These are phyloP conservation scores for Flueggea neowawraea DNA, from an alignment of 441 rosid species.

Conservation along the genomic window DNA sequence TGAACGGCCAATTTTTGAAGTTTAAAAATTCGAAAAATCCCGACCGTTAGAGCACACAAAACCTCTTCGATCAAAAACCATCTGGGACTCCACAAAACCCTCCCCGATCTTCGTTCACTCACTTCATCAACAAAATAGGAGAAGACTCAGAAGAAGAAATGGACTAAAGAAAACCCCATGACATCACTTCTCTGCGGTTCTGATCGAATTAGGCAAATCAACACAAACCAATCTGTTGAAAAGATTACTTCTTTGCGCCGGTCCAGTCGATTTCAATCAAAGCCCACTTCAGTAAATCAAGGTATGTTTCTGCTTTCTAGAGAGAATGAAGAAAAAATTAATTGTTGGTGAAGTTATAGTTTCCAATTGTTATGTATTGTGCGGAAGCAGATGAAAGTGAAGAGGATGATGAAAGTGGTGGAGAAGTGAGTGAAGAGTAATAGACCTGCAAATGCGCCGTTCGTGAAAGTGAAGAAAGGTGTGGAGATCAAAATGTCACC, in stretches of 20 bases:
- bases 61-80: too few species aligned
- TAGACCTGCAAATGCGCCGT: constrained; percentile 34
- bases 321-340: not conserved
- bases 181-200: too few species aligned
- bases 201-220: constrained; percentile 16
- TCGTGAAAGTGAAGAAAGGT: constrained; percentile 11
- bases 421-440: not conserved
- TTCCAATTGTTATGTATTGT: not conserved
- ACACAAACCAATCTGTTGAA: not conserved
- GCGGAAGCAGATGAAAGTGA: constrained; percentile 12
- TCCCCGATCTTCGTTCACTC: too few species aligned
- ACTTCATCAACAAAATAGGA: too few species aligned
- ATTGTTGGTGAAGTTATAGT: too few species aligned
- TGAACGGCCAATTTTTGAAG: too few species aligned
- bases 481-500: constrained; percentile 20
- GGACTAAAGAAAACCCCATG: too few species aligned
- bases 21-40: too few species aligned
- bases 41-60: too few species aligned
- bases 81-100: too few species aligned
- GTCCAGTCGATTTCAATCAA: constrained; percentile 13
- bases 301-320: not conserved
- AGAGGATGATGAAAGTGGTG: not conserved
- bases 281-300: not conserved
- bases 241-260: constrained; percentile 6
- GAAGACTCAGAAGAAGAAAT: too few species aligned